Evolutionary conservation across 2,329 filamentous ascomycete genomes (phyloP).

Genomic region (Aspergillus sergii): DNA sequence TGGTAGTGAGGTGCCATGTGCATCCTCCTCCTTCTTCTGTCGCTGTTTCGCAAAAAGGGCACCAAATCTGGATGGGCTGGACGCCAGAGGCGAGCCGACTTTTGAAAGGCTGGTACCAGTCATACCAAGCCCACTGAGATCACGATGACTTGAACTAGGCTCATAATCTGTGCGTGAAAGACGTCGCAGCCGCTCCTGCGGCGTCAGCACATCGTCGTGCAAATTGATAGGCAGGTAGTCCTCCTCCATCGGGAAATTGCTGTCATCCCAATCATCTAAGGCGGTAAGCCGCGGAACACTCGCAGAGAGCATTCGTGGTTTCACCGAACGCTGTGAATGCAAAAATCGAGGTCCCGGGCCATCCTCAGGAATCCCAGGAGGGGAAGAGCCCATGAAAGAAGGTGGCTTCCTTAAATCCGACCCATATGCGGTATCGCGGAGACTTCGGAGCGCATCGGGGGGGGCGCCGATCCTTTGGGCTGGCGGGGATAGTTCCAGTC

Average conservation of each 20-base stretch:
- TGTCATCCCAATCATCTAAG: constrained; percentile 62
- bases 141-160: constrained; percentile 47
- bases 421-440: constrained; percentile 69
- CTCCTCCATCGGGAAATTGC: constrained; percentile 78
- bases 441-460: constrained; percentile 62
- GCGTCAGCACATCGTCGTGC: constrained; percentile 65
- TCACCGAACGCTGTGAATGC: constrained; percentile 67
- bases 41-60: constrained; percentile 59
- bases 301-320: constrained; percentile 60
- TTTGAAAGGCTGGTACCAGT: constrained; percentile 51
- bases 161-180: constrained; percentile 62
- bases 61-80: constrained; percentile 65
- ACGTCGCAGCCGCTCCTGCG: constrained; percentile 62
- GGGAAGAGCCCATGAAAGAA: constrained; percentile 57
- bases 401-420: constrained; percentile 67
- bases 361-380: constrained; percentile 66
- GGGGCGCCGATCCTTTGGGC: constrained; percentile 69
- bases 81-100: constrained; percentile 59
- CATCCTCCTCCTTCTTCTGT: constrained; percentile 55
- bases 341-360: constrained; percentile 65
- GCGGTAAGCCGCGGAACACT: constrained; percentile 58
- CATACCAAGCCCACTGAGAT: constrained; percentile 55
- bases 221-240: constrained; percentile 78
- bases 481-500: constrained; percentile 76
- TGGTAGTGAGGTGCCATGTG: constrained; percentile 53